Conservation (phyloP, 23 red algal species). For the Agarophyton chilense region DNA sequence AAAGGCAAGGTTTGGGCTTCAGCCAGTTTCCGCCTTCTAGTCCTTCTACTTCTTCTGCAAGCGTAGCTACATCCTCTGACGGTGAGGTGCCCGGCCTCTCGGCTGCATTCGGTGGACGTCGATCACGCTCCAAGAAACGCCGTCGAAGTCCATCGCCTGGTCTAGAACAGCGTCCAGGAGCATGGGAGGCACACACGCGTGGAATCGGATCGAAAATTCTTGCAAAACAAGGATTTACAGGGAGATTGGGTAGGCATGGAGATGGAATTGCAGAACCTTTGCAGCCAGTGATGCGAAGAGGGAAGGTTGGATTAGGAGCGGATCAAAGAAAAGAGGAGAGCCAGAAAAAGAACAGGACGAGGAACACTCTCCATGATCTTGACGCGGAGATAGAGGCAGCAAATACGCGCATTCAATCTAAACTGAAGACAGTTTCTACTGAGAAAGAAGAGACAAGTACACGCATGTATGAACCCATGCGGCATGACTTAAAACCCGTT, state of each 20-base stretch:
- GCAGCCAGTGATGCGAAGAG: conserved; percentile 42
- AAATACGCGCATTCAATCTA: neutral
- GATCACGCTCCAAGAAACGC: conserved; percentile 15
- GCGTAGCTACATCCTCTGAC: neutral
- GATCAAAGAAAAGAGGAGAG: conserved; percentile 2
- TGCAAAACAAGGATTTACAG: conserved; percentile 70
- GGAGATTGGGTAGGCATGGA: conserved; percentile 52
- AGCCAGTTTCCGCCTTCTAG: neutral
- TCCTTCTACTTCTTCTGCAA: conserved; percentile 1
- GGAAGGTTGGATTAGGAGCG: conserved; percentile 62
- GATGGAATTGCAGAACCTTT: conserved; percentile 73
- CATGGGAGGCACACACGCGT: conserved; percentile 77
- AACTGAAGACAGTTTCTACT: too few species aligned
- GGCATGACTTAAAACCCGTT: neutral
- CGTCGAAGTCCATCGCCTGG: conserved; percentile 7
- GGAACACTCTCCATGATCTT: neutral
- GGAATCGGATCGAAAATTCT: conserved; percentile 78
- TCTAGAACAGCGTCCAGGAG: neutral
- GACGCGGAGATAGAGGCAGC: conserved; percentile 3
- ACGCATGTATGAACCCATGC: too few species aligned
- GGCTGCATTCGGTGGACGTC: conserved; percentile 5
- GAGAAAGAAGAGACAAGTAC: neutral
- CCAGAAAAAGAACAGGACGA: neutral
- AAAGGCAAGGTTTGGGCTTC: neutral
- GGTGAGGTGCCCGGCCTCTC: conserved; percentile 6